A percentile compares a stretch with the other conserved stretches of the same genome.
phyloP scores from a whole-genome alignment of 805 yeast species.

The Candida cerambycidarum region DNA sequence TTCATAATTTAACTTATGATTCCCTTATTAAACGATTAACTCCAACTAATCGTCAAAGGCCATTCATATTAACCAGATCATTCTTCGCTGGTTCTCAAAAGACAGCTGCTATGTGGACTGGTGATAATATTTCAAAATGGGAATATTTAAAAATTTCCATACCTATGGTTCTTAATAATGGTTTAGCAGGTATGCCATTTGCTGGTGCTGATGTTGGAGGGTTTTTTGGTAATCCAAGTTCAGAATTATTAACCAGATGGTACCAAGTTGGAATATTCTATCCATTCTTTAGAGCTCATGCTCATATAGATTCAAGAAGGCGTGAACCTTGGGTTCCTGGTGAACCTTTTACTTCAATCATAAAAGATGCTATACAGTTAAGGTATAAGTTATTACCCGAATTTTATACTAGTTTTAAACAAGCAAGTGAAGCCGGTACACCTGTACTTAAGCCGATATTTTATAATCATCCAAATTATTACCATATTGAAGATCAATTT shows the following conservation, averaged over 20 bases:
- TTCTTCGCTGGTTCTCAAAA: constrained; percentile 91
- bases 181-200: constrained; percentile 85
- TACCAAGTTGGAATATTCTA: constrained; percentile 95
- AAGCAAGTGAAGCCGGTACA: constrained; percentile 56
- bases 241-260: constrained; percentile 86
- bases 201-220: constrained; percentile 98
- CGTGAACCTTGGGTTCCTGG: constrained; percentile 90
- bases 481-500: constrained; percentile 77
- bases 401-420: constrained; percentile 75
- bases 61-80: constrained; percentile 84
- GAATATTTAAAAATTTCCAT: constrained; percentile 75
- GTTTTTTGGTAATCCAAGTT: constrained; percentile 84
- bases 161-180: constrained; percentile 84
- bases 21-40: constrained; percentile 56
- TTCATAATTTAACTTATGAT: constrained; percentile 75
- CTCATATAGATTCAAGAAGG: constrained; percentile 89
- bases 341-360: constrained; percentile 65
- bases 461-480: constrained; percentile 53
- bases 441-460: constrained; percentile 74
- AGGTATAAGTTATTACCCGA: constrained; percentile 79
- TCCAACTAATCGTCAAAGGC: constrained; percentile 53
- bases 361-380: constrained; percentile 68
- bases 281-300: constrained; percentile 96
- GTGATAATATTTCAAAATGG: constrained; percentile 95
- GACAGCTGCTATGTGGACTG: constrained; percentile 95